Base-by-base conservation (phyloP, 345 rosid genomes). In the Camelina hispida region DNA sequence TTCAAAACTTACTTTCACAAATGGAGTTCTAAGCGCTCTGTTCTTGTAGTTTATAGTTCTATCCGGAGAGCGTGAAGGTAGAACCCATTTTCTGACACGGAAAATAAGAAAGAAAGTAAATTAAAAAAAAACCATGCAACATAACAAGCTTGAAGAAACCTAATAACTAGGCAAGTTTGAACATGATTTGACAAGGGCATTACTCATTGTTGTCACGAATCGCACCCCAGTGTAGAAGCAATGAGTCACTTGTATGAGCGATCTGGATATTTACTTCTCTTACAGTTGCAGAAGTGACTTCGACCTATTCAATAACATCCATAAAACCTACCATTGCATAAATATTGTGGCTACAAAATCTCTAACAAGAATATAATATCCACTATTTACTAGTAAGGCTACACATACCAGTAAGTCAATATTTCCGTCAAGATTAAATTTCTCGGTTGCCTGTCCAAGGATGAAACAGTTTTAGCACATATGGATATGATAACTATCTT, bases 221-320 rank as follows among this genome's bases (percentile, higher is more conserved):
- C 16, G 69, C 96, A 62, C 98, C 99, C 98, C 99, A 95, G 78
- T 95, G 99, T 35, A 95, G 87, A 61, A 89, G 69, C 84, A 95
- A 83, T 30, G 98, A 84, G 66, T 88, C 88, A 62, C 88, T 86
- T 60, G 73, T 68, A 72, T 85, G 76, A 15, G 81, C 77, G 22
- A 90, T 84, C 75, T 87, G 86, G 81, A 95, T 72, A 82, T 84
- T 82, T 22, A 90, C 83, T 78, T 73, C 80, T 35, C 76, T 86
- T 32, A 69, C 48, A 69, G 79, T 48, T 47, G 89, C 70, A 76
- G 81, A 78, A 81, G 81, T 80, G 53, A 87, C 85, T 55, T 77
- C 85, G 13, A 90, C 97, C 99, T 95, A 88, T 44, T 75, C 80
- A 78, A 12, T 79, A 56, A 65, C 56, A 79, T 47, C 10, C 53